Conservation (phyloP, 179 eudicot genomes). For the Carnegiea gigantea region DNA sequence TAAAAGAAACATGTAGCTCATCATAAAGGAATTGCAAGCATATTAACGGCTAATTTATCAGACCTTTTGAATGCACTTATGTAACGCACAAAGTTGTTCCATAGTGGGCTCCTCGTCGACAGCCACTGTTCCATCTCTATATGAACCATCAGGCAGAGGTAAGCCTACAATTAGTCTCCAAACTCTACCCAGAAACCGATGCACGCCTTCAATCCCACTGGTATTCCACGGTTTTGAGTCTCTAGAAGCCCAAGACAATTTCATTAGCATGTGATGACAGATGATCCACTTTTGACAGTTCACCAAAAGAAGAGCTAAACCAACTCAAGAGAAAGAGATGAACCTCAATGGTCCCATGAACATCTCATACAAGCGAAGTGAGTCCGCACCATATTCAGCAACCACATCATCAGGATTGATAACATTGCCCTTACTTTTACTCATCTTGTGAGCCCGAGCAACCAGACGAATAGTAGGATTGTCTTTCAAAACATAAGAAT, state of each 20-base stretch:
- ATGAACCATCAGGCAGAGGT: slow-evolving; percentile 70
- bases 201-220: slow-evolving; percentile 94
- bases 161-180: slow-evolving; percentile 93
- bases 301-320: background rate
- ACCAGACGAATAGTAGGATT: slow-evolving; percentile 62
- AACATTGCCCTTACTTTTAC: slow-evolving; percentile 96
- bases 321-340: slow-evolving; percentile 14
- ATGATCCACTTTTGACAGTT: background rate
- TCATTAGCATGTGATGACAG: background rate
- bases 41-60: background rate
- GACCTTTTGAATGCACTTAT: slow-evolving; percentile 91
- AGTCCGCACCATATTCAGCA: slow-evolving; percentile 90
- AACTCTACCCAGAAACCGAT: slow-evolving; percentile 84
- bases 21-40: background rate
- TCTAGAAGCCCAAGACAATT: slow-evolving; percentile 38
- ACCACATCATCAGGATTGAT: slow-evolving; percentile 96
- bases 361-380: slow-evolving; percentile 98
- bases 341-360: slow-evolving; percentile 99
- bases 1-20: background rate
- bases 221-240: slow-evolving; percentile 94
- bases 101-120: slow-evolving; percentile 59
- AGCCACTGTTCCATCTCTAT: slow-evolving; percentile 58
- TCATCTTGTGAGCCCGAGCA: slow-evolving; percentile 93
- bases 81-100: slow-evolving; percentile 80
- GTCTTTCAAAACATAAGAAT: slow-evolving; percentile 81